phyloP scores from a whole-genome alignment of 371 early-diverging fungal species.

The Gilbertella persicaria region DNA sequence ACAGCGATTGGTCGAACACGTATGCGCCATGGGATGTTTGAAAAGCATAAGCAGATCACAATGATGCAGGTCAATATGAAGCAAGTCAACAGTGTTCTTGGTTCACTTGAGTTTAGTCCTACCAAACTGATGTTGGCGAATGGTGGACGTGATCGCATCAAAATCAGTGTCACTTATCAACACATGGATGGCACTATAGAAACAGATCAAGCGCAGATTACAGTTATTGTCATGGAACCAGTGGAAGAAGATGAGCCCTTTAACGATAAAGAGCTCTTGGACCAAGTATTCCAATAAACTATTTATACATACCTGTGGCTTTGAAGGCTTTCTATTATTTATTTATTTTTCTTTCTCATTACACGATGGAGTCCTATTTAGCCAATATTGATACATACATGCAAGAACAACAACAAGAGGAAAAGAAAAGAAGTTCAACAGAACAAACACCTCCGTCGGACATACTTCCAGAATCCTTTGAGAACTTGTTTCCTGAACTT shows the following conservation, averaged over 20 bases:
- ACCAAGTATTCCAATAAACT: no score
- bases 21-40: slow-evolving; percentile 12
- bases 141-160: slow-evolving; percentile 44
- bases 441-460: not conserved
- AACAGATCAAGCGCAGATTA: slow-evolving; percentile 18
- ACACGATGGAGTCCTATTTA: slow-evolving; percentile 16
- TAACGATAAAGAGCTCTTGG: slow-evolving; percentile 1
- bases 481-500: no score
- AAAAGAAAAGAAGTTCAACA: not conserved
- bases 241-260: slow-evolving; percentile 34
- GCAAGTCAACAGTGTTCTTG: slow-evolving; percentile 41
- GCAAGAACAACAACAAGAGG: slow-evolving; percentile 2
- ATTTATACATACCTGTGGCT: no score
- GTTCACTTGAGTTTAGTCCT: slow-evolving; percentile 36
- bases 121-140: slow-evolving; percentile 35
- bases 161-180: slow-evolving; percentile 25
- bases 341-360: no score
- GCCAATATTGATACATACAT: slow-evolving; percentile 15
- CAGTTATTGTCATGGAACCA: slow-evolving; percentile 38
- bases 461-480: not conserved
- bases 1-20: slow-evolving; percentile 29
- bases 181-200: slow-evolving; percentile 8
- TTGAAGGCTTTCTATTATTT: no score
- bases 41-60: slow-evolving; percentile 10
- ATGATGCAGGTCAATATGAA: slow-evolving; percentile 27